Conservation (phyloP, 129 eudicot genomes). For the Artemisia tridentata region DNA sequence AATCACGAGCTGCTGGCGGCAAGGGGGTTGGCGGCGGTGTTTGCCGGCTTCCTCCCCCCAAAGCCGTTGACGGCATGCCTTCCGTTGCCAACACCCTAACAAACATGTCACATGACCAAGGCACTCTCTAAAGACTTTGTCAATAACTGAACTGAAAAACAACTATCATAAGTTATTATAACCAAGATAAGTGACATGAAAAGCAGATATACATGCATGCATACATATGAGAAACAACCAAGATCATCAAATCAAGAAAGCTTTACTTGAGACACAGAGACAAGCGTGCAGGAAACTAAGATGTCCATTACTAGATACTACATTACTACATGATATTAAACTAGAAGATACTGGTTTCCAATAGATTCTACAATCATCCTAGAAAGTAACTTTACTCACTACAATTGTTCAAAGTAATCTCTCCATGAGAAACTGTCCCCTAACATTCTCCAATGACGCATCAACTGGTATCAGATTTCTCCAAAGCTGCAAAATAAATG, state of each 20-base stretch:
- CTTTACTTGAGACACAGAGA: neutral
- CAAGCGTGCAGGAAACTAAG: slow-evolving; percentile 11
- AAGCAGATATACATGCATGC: neutral
- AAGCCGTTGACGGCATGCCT: no score
- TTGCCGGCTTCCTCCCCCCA: no score
- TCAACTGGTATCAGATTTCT: slow-evolving; percentile 86
- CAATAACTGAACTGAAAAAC: slow-evolving; percentile 8
- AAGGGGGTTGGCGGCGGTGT: no score
- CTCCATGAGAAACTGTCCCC: neutral
- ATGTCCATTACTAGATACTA: slow-evolving; percentile 3
- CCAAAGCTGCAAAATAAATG: slow-evolving; percentile 60
- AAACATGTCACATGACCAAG: slow-evolving; percentile 37
- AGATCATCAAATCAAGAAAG: neutral
- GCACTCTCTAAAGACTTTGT: slow-evolving; percentile 21
- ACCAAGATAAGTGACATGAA: no score
- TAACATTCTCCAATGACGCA: neutral
- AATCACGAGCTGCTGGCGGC: no score
- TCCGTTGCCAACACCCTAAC: no score
- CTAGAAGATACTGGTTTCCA: slow-evolving; percentile 6
- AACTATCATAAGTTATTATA: no score
- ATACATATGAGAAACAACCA: neutral
- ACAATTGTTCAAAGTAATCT: slow-evolving; percentile 12
- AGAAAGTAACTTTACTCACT: slow-evolving; percentile 19
- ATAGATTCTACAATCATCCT: neutral
- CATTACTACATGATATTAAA: neutral